Percentiles rank a stretch among this genome's conserved stretches.
These are phyloP conservation scores for Moniliophthora roreri DNA, from an alignment of 1,284 basidiomycete species.

Conservation along the genomic window DNA sequence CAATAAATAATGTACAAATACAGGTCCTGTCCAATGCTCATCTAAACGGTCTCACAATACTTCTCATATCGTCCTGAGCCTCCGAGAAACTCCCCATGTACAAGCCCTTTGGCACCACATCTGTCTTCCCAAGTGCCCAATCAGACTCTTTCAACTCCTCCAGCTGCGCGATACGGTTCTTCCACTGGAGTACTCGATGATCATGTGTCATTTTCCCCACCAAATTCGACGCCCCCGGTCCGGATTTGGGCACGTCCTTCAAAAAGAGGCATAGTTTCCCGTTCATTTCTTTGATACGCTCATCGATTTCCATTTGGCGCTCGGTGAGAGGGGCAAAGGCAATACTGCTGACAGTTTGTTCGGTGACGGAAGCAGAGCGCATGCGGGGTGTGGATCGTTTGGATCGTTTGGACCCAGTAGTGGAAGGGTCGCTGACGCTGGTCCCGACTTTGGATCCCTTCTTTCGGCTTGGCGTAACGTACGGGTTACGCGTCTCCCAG, in stretches of 20 bases:
- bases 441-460: too few species aligned
- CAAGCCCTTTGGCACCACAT: not conserved
- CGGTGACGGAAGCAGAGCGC: not conserved
- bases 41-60: too few species aligned
- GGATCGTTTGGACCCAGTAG: not conserved
- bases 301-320: conserved; percentile 15
- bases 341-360: conserved; percentile 11
- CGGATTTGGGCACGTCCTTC: too few species aligned
- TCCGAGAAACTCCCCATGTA: not conserved
- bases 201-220: conserved; percentile 13
- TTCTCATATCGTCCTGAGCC: too few species aligned
- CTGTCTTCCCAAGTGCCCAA: not conserved
- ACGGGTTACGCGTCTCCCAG: too few species aligned
- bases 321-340: conserved; percentile 12
- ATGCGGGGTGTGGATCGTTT: not conserved
- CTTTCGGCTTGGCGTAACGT: too few species aligned
- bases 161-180: not conserved
- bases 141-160: not conserved
- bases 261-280: conserved; percentile 3
- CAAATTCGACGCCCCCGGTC: too few species aligned
- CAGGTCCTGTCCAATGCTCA: too few species aligned
- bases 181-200: conserved; percentile 10
- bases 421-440: not conserved
- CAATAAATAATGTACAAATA: too few species aligned
- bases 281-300: conserved; percentile 11